Conservation (phyloP, 768 basidiomycete species). For the Polyporus arcularius region DNA sequence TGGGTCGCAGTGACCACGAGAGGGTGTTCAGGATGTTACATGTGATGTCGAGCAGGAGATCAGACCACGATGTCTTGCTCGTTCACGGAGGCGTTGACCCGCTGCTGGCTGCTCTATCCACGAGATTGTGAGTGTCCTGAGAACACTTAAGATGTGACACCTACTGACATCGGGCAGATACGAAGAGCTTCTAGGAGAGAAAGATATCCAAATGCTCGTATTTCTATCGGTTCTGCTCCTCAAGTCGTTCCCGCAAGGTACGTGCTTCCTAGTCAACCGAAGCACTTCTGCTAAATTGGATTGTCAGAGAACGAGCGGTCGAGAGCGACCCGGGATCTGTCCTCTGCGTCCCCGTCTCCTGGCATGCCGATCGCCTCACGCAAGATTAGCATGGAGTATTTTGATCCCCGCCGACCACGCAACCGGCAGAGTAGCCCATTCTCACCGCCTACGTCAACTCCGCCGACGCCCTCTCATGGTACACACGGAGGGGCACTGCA, state of each 20-base stretch:
- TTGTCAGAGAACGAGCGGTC: conserved; percentile 1
- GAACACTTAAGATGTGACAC: not conserved
- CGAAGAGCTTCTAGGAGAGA: conserved; percentile 43
- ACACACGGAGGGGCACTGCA: conserved; percentile 47
- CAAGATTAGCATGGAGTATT: conserved; percentile 55
- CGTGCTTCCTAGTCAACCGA: not conserved
- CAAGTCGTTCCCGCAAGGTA: conserved; percentile 17
- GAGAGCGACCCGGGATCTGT: conserved; percentile 1
- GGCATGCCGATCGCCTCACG: conserved; percentile 13
- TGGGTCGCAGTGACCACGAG: conserved; percentile 71
- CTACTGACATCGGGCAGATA: conserved; percentile 37
- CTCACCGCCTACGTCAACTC: conserved; percentile 48
- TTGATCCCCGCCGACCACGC: conserved; percentile 43
- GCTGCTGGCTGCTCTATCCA: conserved; percentile 25
- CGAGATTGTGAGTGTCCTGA: conserved; percentile 29
- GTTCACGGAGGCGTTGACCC: conserved; percentile 10
- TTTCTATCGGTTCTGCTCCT: conserved; percentile 74
- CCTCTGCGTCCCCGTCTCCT: conserved; percentile 4
- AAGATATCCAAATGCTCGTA: conserved; percentile 80
- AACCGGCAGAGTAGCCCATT: conserved; percentile 34
- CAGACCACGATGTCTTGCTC: not conserved
- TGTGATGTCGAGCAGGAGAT: conserved; percentile 41
- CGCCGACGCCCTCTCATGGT: conserved; percentile 39
- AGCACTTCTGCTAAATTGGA: not conserved
- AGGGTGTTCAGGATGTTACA: conserved; percentile 61